phyloP scores from a whole-genome alignment of 805 yeast genomes.

The Lipomyces yamadae region DNA sequence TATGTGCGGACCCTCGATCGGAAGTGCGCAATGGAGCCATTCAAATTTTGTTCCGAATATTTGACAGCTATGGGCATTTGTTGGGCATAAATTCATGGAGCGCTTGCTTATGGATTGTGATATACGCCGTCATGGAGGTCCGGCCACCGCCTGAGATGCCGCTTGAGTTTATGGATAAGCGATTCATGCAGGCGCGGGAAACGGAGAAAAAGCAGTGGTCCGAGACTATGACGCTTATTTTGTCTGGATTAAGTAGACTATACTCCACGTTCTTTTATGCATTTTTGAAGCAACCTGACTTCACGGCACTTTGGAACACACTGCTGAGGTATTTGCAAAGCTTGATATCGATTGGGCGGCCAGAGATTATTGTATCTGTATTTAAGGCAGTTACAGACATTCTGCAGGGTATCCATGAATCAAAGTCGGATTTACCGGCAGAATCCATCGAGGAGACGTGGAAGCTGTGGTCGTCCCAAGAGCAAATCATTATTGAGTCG shows the following conservation, averaged over 20 bases:
- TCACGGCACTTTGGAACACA: constrained; percentile 58
- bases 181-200: constrained; percentile 38
- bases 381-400: constrained; percentile 60
- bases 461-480: constrained; percentile 51
- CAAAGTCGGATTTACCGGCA: constrained; percentile 22
- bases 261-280: constrained; percentile 57
- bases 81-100: constrained; percentile 64
- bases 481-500: constrained; percentile 21
- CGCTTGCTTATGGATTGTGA: constrained; percentile 65
- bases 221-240: constrained; percentile 65
- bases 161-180: constrained; percentile 28
- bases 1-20: constrained; percentile 67
- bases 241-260: constrained; percentile 69
- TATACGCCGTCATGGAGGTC: constrained; percentile 50
- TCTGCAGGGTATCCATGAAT: constrained; percentile 44
- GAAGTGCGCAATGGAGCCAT: constrained; percentile 90
- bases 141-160: constrained; percentile 35
- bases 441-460: constrained; percentile 38
- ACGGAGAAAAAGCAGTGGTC: constrained; percentile 52
- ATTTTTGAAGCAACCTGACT: constrained; percentile 43
- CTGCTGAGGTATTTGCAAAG: constrained; percentile 57
- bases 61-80: constrained; percentile 68
- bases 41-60: constrained; percentile 82
- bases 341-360: constrained; percentile 52
- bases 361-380: constrained; percentile 60